A percentile compares a stretch with the other conserved stretches of the same genome.
These are phyloP conservation scores for Miscanthus lutarioriparius DNA, from an alignment of 176 grass and related monocot species.

Conservation along the genomic window DNA sequence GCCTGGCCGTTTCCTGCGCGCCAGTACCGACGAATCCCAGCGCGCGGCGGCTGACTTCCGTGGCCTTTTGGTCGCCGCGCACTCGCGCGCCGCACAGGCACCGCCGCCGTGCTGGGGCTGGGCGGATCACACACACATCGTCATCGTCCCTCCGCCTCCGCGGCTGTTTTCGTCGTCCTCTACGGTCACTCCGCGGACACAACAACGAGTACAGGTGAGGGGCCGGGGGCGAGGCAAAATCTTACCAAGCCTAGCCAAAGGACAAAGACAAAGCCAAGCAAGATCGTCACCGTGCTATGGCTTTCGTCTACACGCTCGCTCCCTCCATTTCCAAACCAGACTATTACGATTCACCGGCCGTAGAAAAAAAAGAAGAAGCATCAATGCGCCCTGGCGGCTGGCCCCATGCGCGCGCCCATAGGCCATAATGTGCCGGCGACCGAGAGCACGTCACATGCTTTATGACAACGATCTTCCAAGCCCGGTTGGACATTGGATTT, in stretches of 20 bases:
- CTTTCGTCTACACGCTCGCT: no score
- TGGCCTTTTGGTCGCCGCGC: neutral
- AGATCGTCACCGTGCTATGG: no score
- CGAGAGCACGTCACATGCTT: conserved; percentile 18
- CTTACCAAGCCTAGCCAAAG: no score
- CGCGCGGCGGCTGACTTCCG: neutral
- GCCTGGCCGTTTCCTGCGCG: neutral
- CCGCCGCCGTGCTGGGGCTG: neutral
- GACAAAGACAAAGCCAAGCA: no score
- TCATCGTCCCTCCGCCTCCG: neutral
- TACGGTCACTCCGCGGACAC: neutral
- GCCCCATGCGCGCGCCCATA: neutral
- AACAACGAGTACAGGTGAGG: no score
- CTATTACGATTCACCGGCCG: no score
- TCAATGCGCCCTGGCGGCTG: neutral
- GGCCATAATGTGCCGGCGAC: neutral
- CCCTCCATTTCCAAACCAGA: no score
- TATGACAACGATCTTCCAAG: neutral
- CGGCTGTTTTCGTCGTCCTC: neutral
- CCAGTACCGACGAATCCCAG: neutral
- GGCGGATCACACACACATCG: neutral
- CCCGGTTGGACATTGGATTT: neutral
- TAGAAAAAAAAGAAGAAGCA: neutral
- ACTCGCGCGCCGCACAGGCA: neutral
- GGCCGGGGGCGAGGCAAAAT: no score